phyloP scores from a whole-genome alignment of 2,329 filamentous ascomycete genomes.

The Cladosporium sp. region DNA sequence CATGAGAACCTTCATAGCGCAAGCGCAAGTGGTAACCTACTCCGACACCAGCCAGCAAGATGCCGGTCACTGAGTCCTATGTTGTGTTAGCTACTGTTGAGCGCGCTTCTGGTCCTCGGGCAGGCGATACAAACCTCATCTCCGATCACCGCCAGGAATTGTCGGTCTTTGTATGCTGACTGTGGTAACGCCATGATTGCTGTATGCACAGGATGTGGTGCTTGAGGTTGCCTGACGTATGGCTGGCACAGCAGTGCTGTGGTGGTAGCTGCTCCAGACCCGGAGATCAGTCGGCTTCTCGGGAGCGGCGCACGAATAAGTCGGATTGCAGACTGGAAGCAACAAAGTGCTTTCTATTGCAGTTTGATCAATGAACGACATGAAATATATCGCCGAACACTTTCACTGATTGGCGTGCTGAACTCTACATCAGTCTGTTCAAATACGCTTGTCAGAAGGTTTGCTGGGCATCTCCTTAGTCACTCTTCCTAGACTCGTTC shows the following conservation, averaged over 20 bases:
- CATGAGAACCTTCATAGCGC: background rate
- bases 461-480: background rate
- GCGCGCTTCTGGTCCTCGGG: slow-evolving; percentile 18
- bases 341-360: background rate
- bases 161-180: slow-evolving; percentile 72
- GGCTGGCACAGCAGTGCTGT: background rate
- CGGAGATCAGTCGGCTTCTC: slow-evolving; percentile 6
- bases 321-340: background rate
- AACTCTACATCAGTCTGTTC: background rate
- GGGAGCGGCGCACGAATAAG: background rate
- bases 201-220: background rate
- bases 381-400: background rate
- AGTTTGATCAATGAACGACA: background rate
- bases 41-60: slow-evolving; percentile 92
- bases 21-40: slow-evolving; percentile 55
- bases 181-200: slow-evolving; percentile 58
- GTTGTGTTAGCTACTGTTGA: slow-evolving; percentile 26
- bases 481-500: background rate
- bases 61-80: slow-evolving; percentile 92
- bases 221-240: slow-evolving; percentile 14
- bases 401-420: background rate
- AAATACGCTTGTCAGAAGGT: background rate
- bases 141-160: slow-evolving; percentile 96
- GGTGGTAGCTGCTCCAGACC: slow-evolving; percentile 8
- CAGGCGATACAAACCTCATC: slow-evolving; percentile 69